Evolutionary conservation across 805 yeast genomes (phyloP), one percentile per base, ranked within the genome.

Genomic region (Saccharomycopsis sp.): DNA sequence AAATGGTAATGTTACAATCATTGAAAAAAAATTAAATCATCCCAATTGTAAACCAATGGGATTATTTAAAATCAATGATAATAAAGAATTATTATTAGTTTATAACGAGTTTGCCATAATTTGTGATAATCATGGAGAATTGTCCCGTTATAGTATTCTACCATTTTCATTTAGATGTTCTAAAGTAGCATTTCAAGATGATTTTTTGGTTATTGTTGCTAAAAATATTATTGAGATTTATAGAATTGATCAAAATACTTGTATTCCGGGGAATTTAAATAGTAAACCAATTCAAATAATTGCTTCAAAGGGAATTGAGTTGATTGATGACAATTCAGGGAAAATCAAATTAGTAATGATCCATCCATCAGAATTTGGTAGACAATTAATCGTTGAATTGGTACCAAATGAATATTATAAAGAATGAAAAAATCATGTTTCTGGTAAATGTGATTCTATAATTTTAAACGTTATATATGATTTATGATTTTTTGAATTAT

Each of bases 191-290:
- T 56, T 72, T 14, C 62, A 64, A 34, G 63, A 63, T 28, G 73
- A 71, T 12, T 72, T 63, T 49, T 55, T 77, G 41, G 54, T 76
- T 5, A 55, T 80, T 3, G 67, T 75, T 21, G 74, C 79, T 31
- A 76, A 76, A 17, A 86, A 81, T 48, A 68, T 77, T 35, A 64
- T 83, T 6, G 94, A 85, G 52, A 66, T 85, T 2, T 75, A 87
- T 63, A 67, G 75, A 27, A 61, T 79, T 20, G 68, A 69, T 34
- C 69, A 64, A 45, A 57, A 59, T 38, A 66, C 67, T 15, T 46
- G 49, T 23, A 34, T 38, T 19, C 41, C 39, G 3, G 44, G 45
- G 13, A 58, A 58, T 15, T 67, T 68, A 3, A 46, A 69, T 9
- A 65, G 61, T 40, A 69, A 69, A 27, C 69, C 79, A 10, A 63